A percentile compares a stretch with the other conserved stretches of the same genome.
phyloP scores from a whole-genome alignment of 176 grass and related monocot species.

The Oryza punctata region DNA sequence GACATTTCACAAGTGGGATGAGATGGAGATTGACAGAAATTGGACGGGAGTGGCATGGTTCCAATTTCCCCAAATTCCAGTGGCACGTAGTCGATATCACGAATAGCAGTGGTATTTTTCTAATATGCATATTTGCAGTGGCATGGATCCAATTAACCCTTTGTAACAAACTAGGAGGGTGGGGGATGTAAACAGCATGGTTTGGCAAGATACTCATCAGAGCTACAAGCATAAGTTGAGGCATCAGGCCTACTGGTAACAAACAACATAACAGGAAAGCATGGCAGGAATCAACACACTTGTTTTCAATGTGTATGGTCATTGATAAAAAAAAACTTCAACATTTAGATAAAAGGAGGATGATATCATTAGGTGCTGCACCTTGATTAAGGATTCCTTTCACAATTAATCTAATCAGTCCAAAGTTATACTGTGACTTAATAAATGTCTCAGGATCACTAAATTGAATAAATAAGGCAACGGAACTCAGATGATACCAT shows the following conservation, averaged over 20 bases:
- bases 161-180: background rate
- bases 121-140: too few relatives aligned
- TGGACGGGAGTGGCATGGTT: too few relatives aligned
- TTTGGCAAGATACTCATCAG: background rate
- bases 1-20: too few relatives aligned
- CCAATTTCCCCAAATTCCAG: too few relatives aligned
- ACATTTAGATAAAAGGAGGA: background rate
- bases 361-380: background rate
- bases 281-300: background rate
- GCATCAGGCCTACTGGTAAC: background rate
- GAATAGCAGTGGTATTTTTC: too few relatives aligned
- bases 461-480: conserved; percentile 1
- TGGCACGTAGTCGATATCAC: too few relatives aligned
- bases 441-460: background rate
- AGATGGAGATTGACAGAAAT: too few relatives aligned
- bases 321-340: background rate
- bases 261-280: background rate
- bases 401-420: background rate
- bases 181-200: background rate
- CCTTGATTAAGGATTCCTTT: background rate
- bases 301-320: background rate
- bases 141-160: too few relatives aligned
- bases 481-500: background rate
- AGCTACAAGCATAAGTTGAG: background rate
- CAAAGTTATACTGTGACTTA: background rate